Evolutionary conservation across 192 early-diverging fungal species (phyloP).

Genomic region (Gonapodya sp.): DNA sequence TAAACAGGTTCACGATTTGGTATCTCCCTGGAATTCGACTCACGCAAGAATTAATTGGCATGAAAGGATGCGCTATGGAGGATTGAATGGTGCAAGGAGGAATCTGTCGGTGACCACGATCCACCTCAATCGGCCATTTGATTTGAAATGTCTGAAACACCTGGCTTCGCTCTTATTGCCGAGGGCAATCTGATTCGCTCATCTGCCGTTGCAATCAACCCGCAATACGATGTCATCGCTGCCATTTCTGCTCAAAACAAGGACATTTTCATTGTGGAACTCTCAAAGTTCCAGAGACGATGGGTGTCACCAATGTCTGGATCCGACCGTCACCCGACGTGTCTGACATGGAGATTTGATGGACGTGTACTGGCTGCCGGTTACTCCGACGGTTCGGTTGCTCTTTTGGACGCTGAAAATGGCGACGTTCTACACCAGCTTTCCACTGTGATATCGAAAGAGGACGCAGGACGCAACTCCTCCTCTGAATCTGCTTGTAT

Average conservation of each 20-base stretch:
- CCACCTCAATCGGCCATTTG: too few relatives aligned
- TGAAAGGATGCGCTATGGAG: too few relatives aligned
- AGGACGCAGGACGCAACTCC: too few relatives aligned
- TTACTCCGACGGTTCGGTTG: not conserved
- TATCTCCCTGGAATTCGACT: too few relatives aligned
- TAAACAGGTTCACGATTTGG: too few relatives aligned
- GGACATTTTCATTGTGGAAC: not conserved
- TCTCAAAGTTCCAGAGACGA: not conserved
- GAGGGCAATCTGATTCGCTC: not conserved
- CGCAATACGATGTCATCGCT: not conserved
- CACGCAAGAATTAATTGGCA: too few relatives aligned
- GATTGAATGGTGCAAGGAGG: too few relatives aligned
- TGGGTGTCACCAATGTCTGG: not conserved
- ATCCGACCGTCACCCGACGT: not conserved
- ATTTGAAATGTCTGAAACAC: too few relatives aligned
- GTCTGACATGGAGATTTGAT: not conserved
- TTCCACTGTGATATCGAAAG: too few relatives aligned
- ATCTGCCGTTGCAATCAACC: not conserved
- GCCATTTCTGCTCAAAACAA: not conserved
- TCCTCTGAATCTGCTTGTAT: too few relatives aligned
- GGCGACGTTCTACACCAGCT: not conserved
- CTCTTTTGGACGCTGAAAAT: not conserved
- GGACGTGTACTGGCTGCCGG: not conserved
- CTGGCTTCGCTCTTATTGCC: too few relatives aligned
- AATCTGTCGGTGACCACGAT: too few relatives aligned